These are phyloP conservation scores for Penicillium flavigenum DNA, from an alignment of 495 filamentous ascomycete genomes.

Conservation along the genomic window DNA sequence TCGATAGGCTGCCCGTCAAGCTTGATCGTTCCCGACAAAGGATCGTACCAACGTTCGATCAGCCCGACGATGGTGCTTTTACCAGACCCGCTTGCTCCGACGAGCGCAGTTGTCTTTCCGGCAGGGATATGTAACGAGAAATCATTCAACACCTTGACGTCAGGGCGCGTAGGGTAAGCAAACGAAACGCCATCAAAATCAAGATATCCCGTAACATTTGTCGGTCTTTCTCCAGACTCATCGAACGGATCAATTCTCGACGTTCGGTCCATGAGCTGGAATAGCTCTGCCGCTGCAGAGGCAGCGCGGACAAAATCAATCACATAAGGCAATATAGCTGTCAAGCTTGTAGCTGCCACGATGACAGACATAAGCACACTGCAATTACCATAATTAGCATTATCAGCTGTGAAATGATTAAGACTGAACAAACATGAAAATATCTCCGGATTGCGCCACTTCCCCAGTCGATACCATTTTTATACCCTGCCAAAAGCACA, in stretches of 20 bases:
- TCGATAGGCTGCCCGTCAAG: constrained; percentile 73
- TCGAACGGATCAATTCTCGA: constrained; percentile 33
- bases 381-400: background rate
- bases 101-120: constrained; percentile 50
- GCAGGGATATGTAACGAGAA: constrained; percentile 45
- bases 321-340: constrained; percentile 22
- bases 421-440: constrained; percentile 37
- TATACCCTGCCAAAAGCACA: constrained; percentile 81
- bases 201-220: constrained; percentile 27
- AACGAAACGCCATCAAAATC: constrained; percentile 48
- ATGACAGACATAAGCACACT: constrained; percentile 15
- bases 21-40: constrained; percentile 65
- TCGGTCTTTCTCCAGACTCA: constrained; percentile 22
- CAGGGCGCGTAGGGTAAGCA: constrained; percentile 55
- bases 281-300: constrained; percentile 38
- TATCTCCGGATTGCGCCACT: constrained; percentile 30
- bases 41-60: constrained; percentile 85
- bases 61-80: constrained; percentile 85
- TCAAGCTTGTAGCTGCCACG: constrained; percentile 25
- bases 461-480: constrained; percentile 62
- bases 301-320: constrained; percentile 36
- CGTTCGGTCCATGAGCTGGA: constrained; percentile 33
- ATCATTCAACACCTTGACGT: constrained; percentile 48
- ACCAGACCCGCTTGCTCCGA: constrained; percentile 72
- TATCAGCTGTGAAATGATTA: no score